Conservation (phyloP, 1,139 yeast species). For the Yamadazyma conglobata region DNA sequence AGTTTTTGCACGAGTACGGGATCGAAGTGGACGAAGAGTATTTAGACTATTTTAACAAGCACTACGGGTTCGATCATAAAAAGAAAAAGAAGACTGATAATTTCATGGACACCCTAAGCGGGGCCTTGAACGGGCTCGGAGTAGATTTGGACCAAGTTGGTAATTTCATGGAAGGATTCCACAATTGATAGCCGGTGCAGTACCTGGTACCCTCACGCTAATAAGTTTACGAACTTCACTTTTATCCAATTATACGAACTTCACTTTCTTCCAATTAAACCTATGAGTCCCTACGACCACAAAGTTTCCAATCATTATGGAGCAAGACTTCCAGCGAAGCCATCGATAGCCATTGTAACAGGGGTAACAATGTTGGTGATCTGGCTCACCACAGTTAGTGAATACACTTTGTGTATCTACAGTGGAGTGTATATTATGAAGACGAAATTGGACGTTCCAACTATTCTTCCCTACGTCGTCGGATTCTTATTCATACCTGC, state of each 20-base stretch:
- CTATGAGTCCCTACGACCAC: too few species aligned
- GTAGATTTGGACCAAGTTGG: slow-evolving; percentile 7
- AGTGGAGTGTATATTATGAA: not conserved
- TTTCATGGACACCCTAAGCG: slow-evolving; percentile 7
- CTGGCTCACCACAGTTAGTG: not conserved
- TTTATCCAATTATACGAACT: too few species aligned
- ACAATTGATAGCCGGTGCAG: too few species aligned
- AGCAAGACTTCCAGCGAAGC: too few species aligned
- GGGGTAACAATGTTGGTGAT: too few species aligned
- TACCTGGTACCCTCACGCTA: too few species aligned
- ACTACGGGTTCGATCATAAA: slow-evolving; percentile 6
- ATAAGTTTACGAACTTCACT: too few species aligned
- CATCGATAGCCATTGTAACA: too few species aligned
- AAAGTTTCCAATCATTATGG: too few species aligned
- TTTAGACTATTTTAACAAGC: slow-evolving; percentile 15
- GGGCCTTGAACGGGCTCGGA: slow-evolving; percentile 8
- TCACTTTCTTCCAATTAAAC: too few species aligned
- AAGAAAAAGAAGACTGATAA: slow-evolving; percentile 1
- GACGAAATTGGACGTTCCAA: not conserved
- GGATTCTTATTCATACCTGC: not conserved
- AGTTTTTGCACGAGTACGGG: slow-evolving; percentile 15
- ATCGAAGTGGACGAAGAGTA: slow-evolving; percentile 16
- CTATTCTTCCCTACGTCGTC: not conserved
- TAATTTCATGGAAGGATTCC: slow-evolving; percentile 6
- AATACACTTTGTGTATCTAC: not conserved